Evolutionary conservation across 108 stramenopile genomes (phyloP), one percentile per base, ranked within the genome.

Genomic region (Pelagomonas calceolata): DNA sequence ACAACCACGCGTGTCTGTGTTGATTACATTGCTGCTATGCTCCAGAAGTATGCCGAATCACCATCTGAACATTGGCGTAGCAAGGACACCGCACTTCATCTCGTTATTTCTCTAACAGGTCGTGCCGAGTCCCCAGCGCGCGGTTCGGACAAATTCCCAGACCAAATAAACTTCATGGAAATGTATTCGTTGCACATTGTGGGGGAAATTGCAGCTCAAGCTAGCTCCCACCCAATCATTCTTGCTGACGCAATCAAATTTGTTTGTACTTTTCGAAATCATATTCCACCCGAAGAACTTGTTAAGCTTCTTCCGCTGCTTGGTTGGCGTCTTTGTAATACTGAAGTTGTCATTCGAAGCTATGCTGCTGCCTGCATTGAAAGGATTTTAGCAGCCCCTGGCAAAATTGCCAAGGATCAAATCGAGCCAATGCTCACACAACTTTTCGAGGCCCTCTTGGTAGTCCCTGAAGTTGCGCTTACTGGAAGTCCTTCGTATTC

Each of bases 81-180:
- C 65, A 98, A 96, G 81, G 97, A 98, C 84, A 88, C 92, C 9
- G 95, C 94, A 30, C 90, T 99, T 74, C 87, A 93, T 74, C 84
- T 99, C 34, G 87, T 98, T 88, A 78, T 95, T 68, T 95, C 95
- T 44, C 83, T 95, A 65, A 68, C 92, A 7, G 94, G 95, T 72
- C 83, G 85, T 21, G 81, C 86, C 32, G 88, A 92, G 69, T 93
- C 91, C 69, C 45, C 82, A 16, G 77, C 72, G 29, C 79, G 77
- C 65, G 98, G 98, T 30, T 95, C 94, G 29, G 84, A 87, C 16
- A 89, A 92, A 75, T 67, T 94, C 0, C 96, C 95, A 71, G 77
- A 84, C 9, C 80, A 79, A 32, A 85, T 95, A 36, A 85, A 93
- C 73, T 64, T 98, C 31, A 87, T 96, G 79, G 92, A 90, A 4